A percentile compares a stretch with the other conserved stretches of the same genome.
Evolutionary conservation across 2,329 filamentous ascomycete species (phyloP).

Genomic region (Diplodia seriata): DNA sequence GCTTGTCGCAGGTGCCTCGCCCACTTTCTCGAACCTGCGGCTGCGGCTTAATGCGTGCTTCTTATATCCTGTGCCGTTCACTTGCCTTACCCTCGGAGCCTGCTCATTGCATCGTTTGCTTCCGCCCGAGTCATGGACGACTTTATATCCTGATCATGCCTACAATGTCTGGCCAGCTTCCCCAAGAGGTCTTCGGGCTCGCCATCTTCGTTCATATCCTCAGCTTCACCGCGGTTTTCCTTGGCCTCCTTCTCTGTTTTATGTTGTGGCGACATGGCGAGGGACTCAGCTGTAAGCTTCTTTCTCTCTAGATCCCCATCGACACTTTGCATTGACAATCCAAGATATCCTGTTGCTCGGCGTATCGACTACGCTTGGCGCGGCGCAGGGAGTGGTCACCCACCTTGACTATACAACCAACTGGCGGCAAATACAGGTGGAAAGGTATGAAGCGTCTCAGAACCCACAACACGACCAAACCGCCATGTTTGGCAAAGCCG

Average conservation of each 20-base stretch:
- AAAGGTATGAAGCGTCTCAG: conserved; percentile 11
- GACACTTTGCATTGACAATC: not conserved
- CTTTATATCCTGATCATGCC: not conserved
- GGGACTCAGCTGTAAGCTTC: conserved; percentile 18
- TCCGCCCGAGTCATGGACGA: not conserved
- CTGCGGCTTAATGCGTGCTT: not conserved
- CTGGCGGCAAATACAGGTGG: conserved; percentile 21
- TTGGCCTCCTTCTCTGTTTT: conserved; percentile 17
- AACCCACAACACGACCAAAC: not conserved
- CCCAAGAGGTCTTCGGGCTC: conserved; percentile 15
- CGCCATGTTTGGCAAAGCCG: conserved; percentile 22
- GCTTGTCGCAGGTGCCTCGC: not conserved
- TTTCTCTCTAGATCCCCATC: not conserved
- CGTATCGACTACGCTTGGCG: conserved; percentile 18
- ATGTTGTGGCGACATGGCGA: conserved; percentile 29
- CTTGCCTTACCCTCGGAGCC: not conserved
- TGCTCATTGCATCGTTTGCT: not conserved
- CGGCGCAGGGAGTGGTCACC: conserved; percentile 5
- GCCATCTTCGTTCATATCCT: conserved; percentile 11
- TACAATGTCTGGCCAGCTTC: conserved; percentile 13
- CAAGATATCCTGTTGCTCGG: conserved; percentile 27
- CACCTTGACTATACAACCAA: conserved; percentile 26
- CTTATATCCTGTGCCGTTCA: conserved; percentile 10
- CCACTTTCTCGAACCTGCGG: conserved; percentile 1
- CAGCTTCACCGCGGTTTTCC: conserved; percentile 9